Percentiles rank a stretch among this genome's conserved stretches.
Conservation (phyloP, 2,329 filamentous ascomycete species). For the Penicillium sumatraense region DNA sequence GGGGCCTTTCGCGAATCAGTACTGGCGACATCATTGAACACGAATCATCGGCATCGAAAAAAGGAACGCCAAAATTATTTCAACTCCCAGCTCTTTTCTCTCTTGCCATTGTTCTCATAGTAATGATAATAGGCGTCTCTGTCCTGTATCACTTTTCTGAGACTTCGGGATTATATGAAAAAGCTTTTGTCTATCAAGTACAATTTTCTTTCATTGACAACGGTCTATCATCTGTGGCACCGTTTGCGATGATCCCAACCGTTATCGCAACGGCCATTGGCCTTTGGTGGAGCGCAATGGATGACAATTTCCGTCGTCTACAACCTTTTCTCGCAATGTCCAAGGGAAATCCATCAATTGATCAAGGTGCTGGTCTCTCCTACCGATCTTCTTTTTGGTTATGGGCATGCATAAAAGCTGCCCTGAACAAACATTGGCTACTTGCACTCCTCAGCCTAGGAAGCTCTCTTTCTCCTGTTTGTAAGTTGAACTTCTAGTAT, state of each 20-base stretch:
- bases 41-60: conserved; percentile 8
- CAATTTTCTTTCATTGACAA: conserved; percentile 8
- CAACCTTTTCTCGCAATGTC: conserved; percentile 19
- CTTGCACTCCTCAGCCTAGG: conserved; percentile 15
- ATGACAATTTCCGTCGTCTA: conserved; percentile 20
- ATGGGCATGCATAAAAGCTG: conserved; percentile 18
- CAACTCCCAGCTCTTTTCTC: conserved; percentile 13
- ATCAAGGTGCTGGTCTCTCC: conserved; percentile 10
- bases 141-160: conserved; percentile 18
- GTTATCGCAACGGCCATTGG: conserved; percentile 16
- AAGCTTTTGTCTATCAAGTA: conserved; percentile 21
- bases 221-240: conserved; percentile 16
- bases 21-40: neutral
- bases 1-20: conserved; percentile 3
- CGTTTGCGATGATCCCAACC: conserved; percentile 22
- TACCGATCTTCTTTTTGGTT: conserved; percentile 22
- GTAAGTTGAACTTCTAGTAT: conserved; percentile 11
- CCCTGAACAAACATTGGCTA: conserved; percentile 20
- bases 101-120: neutral
- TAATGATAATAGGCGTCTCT: conserved; percentile 9
- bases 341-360: neutral
- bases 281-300: conserved; percentile 24
- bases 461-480: conserved; percentile 14
- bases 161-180: conserved; percentile 9
- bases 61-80: conserved; percentile 18